Conservation (phyloP, 1,284 basidiomycete genomes). For the Chalciporus piperatoides region DNA sequence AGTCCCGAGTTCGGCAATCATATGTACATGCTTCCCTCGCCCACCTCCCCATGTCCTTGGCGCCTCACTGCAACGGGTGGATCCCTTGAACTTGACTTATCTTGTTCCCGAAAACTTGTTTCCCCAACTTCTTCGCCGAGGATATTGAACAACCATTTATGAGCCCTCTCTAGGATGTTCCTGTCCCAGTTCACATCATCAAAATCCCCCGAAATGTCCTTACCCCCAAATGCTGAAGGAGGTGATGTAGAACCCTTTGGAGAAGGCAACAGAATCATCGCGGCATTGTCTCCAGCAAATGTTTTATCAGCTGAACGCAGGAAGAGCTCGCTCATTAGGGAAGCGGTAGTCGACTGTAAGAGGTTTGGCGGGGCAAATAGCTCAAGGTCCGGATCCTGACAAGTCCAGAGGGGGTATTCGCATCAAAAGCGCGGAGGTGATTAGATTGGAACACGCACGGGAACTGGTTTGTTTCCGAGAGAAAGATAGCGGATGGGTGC, state of each 20-base stretch:
- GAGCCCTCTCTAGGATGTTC: slow-evolving; percentile 34
- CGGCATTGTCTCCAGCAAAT: slow-evolving; percentile 12
- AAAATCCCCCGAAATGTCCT: slow-evolving; percentile 30
- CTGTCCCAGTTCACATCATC: slow-evolving; percentile 38
- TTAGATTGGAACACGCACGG: slow-evolving; percentile 16
- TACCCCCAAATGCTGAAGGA: slow-evolving; percentile 36
- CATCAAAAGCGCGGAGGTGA: neutral
- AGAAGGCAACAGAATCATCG: slow-evolving; percentile 50
- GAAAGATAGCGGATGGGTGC: slow-evolving; percentile 56
- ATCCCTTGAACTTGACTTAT: slow-evolving; percentile 1
- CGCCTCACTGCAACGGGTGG: slow-evolving; percentile 1
- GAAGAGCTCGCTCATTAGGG: slow-evolving; percentile 42
- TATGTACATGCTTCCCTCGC: slow-evolving; percentile 60
- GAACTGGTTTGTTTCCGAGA: slow-evolving; percentile 4
- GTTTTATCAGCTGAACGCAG: slow-evolving; percentile 20
- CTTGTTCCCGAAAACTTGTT: slow-evolving; percentile 10
- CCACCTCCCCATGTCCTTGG: slow-evolving; percentile 31
- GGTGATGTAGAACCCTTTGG: slow-evolving; percentile 40
- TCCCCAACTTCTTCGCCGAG: slow-evolving; percentile 23
- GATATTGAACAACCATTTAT: slow-evolving; percentile 35
- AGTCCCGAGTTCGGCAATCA: slow-evolving; percentile 21
- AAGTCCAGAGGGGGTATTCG: neutral
- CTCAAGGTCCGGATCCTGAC: slow-evolving; percentile 26
- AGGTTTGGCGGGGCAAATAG: slow-evolving; percentile 57
- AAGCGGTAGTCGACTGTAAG: slow-evolving; percentile 52